Evolutionary conservation across 306 rosid genomes (phyloP), one percentile per base, ranked within the genome.

Genomic region (Corylus avellana): DNA sequence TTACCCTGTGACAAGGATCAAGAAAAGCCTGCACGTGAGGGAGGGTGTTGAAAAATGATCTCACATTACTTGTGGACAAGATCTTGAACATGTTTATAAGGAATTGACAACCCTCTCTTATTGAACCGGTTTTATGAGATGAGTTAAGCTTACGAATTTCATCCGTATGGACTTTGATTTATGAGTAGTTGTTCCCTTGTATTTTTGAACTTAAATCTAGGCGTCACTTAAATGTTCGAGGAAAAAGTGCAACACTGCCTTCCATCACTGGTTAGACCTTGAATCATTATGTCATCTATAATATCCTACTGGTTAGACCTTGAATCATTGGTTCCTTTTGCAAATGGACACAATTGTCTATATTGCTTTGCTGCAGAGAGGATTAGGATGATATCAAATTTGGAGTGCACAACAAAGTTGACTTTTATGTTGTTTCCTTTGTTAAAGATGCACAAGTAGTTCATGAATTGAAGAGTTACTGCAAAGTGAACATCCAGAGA

Each of bases 321-420:
- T 32, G 35, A 32, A 32, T 32, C 35, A 55, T 55, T 70, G 64
- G 6, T 29, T 17, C 7, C 35, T 8, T 44, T 77, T 47, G 57
- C 63, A 78, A 59, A 67, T 57, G 58, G 49, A 67, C 55, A 61
- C 74, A 29, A 78, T 46, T 58, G n/a, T 87, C 54, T 55, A 13
- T 70, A 13, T 78, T 85, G 53, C 69, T 79, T 78, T 91, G 10
- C 55, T 90, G 85, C 99, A 91, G 99, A 95, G 81, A 95, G 94
- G 99, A 95, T 80, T 93, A 98, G 99, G 98, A 95, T 73, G 99
- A 93, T 80, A 95, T 95, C 80, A 90, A 95, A 87, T 95, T 95
- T 79, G 99, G 99, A 85, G 98, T 93, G 59, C 98, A 95, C 76
- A 95, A 95, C 89, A 51, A 87, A 90, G 98, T 95, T 82, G 99